Conservation (phyloP, 306 rosid species). For the Rubus idaeus region DNA sequence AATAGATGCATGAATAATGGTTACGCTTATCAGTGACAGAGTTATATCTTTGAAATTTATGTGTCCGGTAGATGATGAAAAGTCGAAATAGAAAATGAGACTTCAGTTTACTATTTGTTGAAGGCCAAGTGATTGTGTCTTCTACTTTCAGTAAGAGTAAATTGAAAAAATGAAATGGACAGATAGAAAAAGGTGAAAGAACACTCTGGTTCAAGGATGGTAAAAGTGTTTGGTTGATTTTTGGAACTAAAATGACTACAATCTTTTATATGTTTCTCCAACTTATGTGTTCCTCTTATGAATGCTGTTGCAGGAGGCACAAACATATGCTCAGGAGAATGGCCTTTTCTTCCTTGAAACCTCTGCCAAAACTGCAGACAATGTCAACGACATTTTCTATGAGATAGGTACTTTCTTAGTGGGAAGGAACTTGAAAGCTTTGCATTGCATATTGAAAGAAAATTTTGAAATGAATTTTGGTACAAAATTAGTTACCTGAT, state of each 20-base stretch:
- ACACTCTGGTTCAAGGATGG: not conserved
- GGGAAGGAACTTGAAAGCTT: not conserved
- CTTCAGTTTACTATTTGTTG: not conserved
- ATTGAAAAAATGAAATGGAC: not conserved
- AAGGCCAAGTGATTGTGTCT: not conserved
- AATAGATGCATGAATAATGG: not conserved
- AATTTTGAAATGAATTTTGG: not conserved
- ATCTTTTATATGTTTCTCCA: not conserved
- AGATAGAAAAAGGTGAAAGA: not conserved
- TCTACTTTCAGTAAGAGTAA: not conserved
- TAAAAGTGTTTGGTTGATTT: not conserved
- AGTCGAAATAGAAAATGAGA: not conserved
- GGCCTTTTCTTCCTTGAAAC: constrained; percentile 63
- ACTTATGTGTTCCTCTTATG: constrained; percentile 16
- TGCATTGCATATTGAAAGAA: not conserved
- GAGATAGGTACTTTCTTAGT: constrained; percentile 48
- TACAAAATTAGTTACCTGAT: not conserved
- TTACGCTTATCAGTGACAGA: not conserved
- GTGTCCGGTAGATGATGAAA: not conserved
- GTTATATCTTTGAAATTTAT: not conserved
- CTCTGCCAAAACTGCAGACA: constrained; percentile 62
- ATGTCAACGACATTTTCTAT: constrained; percentile 55
- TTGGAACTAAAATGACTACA: not conserved
- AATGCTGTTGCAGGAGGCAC: constrained; percentile 45
- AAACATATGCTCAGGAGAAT: constrained; percentile 59